These are phyloP conservation scores for Aphanocladium album DNA, from an alignment of 2,329 filamentous ascomycete species.

Conservation along the genomic window DNA sequence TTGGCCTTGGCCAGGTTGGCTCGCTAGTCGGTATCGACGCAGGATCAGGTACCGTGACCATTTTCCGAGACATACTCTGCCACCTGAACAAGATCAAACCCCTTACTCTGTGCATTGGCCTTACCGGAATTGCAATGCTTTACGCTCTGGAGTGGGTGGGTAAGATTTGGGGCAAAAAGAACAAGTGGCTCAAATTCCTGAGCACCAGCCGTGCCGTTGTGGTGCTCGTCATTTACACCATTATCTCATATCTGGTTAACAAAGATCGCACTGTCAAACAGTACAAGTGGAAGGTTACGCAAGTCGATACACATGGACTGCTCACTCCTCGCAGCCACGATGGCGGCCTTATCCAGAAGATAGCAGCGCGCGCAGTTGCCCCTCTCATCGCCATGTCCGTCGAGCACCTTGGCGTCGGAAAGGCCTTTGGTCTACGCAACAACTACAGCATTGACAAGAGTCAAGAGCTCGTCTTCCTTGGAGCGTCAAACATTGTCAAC, in stretches of 20 bases:
- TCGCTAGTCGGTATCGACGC: conserved; percentile 54
- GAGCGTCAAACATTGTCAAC: conserved; percentile 58
- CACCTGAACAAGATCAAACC: conserved; percentile 53
- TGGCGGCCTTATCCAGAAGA: conserved; percentile 43
- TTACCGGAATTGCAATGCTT: conserved; percentile 52
- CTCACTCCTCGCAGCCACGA: conserved; percentile 44
- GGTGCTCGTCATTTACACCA: conserved; percentile 56
- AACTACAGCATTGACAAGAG: conserved; percentile 59
- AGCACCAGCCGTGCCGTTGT: conserved; percentile 57
- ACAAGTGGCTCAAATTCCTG: conserved; percentile 53
- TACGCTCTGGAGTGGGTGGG: conserved; percentile 53
- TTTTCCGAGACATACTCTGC: conserved; percentile 54
- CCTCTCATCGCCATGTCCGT: conserved; percentile 57
- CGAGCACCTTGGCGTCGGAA: conserved; percentile 61
- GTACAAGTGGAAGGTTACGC: conserved; percentile 51
- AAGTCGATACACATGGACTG: conserved; percentile 53
- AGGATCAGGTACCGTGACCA: conserved; percentile 47
- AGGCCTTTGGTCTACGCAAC: conserved; percentile 58
- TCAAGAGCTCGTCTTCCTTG: conserved; percentile 61
- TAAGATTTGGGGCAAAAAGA: conserved; percentile 53
- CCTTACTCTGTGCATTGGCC: conserved; percentile 54
- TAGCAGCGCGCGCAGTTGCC: conserved; percentile 50
- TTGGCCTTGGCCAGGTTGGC: conserved; percentile 59
- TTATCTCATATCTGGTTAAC: conserved; percentile 60
- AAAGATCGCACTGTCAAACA: conserved; percentile 40